A percentile compares a stretch with the other conserved stretches of the same genome.
These are phyloP conservation scores for Malassezia arunalokei DNA, from an alignment of 1,284 basidiomycete genomes.

Conservation along the genomic window DNA sequence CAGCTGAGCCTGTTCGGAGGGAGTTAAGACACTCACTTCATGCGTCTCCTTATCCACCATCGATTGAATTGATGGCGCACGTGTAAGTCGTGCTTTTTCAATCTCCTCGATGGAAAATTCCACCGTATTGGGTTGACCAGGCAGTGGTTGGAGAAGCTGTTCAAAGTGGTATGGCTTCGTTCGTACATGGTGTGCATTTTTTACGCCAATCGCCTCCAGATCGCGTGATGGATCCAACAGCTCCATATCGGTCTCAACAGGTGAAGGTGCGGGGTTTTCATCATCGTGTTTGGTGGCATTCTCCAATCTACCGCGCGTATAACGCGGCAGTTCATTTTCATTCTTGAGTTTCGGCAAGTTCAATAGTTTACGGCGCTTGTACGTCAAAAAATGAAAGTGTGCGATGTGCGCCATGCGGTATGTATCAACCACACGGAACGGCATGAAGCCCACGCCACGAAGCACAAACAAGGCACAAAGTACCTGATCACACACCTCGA, in stretches of 20 bases:
- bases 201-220: conserved; percentile 10
- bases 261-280: neutral
- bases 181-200: conserved; percentile 1
- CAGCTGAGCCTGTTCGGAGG: conserved; percentile 35
- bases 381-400: conserved; percentile 38
- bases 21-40: conserved; percentile 37
- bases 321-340: conserved; percentile 35
- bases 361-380: conserved; percentile 25
- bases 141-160: conserved; percentile 5
- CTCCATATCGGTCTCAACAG: conserved; percentile 2
- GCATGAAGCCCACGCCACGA: conserved; percentile 40
- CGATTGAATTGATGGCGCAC: conserved; percentile 33
- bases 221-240: neutral
- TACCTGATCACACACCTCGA: conserved; percentile 44
- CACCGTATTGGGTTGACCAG: conserved; percentile 5
- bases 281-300: neutral
- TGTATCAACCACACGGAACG: conserved; percentile 41
- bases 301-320: conserved; percentile 2
- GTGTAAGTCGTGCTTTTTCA: conserved; percentile 16
- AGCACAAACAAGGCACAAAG: conserved; percentile 40
- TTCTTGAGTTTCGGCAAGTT: conserved; percentile 32
- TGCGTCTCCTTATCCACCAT: conserved; percentile 29
- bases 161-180: conserved; percentile 3
- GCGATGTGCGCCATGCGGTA: conserved; percentile 42
- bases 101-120: neutral